These are phyloP conservation scores for Detonula confervacea DNA, from an alignment of 352 stramenopile species.

Conservation along the genomic window DNA sequence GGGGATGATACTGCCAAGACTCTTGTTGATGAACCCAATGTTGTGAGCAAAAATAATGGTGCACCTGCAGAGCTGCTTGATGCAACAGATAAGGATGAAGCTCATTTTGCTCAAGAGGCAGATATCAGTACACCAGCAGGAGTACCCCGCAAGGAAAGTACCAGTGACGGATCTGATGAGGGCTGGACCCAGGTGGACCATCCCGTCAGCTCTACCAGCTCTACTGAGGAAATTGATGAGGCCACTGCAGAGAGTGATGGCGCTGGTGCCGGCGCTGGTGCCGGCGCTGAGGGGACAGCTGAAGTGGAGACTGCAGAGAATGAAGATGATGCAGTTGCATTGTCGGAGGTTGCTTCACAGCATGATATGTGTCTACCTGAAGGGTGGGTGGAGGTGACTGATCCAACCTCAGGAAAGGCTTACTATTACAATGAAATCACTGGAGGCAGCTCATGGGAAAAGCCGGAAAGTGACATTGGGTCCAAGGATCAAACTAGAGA, in stretches of 20 bases:
- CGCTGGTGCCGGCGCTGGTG: not conserved
- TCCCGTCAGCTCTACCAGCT: too few relatives aligned
- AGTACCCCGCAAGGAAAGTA: too few relatives aligned
- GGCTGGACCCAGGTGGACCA: constrained; percentile 20
- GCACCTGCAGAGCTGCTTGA: too few relatives aligned
- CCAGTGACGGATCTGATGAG: too few relatives aligned
- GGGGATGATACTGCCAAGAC: too few relatives aligned
- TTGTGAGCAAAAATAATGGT: too few relatives aligned
- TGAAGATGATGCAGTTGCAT: not conserved
- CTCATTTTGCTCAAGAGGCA: too few relatives aligned
- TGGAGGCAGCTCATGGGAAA: constrained; percentile 30
- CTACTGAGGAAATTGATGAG: too few relatives aligned
- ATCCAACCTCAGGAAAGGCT: constrained; percentile 45
- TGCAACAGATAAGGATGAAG: too few relatives aligned
- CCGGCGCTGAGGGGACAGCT: not conserved
- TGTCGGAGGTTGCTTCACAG: not conserved
- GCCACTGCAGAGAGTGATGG: not conserved
- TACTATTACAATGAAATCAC: constrained; percentile 61
- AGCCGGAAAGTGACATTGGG: not conserved
- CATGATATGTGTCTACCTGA: constrained; percentile 27
- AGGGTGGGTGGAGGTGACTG: constrained; percentile 49
- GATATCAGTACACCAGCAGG: too few relatives aligned
- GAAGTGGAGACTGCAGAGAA: constrained; percentile 1
- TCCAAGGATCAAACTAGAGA: not conserved
- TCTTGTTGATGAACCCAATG: too few relatives aligned